A percentile compares a stretch with the other conserved stretches of the same genome.
These are phyloP conservation scores for Ophiognomonia clavigignenti-juglandacearum DNA, from an alignment of 2,329 filamentous ascomycete genomes.

Conservation along the genomic window DNA sequence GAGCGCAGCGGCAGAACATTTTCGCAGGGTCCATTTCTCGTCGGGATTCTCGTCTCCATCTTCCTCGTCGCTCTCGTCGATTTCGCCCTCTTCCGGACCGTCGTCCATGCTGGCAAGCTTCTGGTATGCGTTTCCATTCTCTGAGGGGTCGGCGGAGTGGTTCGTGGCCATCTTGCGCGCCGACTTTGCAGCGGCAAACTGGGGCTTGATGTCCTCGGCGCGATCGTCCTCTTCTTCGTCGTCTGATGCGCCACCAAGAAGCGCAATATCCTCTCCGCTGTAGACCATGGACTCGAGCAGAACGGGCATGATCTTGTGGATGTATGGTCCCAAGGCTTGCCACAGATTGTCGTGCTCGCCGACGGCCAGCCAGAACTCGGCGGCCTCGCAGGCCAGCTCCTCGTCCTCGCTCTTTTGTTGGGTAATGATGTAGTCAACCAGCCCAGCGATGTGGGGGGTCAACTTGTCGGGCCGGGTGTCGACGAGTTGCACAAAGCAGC, in stretches of 20 bases:
- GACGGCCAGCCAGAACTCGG: constrained; percentile 94
- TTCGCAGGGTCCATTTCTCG: constrained; percentile 90
- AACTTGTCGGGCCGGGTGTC: constrained; percentile 89
- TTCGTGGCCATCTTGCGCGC: constrained; percentile 51
- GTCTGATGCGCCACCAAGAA: constrained; percentile 77
- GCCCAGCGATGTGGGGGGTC: constrained; percentile 75
- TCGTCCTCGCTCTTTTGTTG: constrained; percentile 87
- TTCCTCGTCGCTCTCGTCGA: constrained; percentile 67
- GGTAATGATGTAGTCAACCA: constrained; percentile 88
- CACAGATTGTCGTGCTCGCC: constrained; percentile 82
- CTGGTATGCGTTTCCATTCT: constrained; percentile 51
- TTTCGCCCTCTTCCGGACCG: constrained; percentile 82
- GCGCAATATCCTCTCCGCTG: constrained; percentile 83
- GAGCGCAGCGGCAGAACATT: constrained; percentile 92
- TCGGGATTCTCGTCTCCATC: constrained; percentile 81
- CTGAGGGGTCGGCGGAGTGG: constrained; percentile 43
- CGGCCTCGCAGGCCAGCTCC: constrained; percentile 87
- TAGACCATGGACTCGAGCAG: constrained; percentile 95
- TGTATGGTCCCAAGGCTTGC: constrained; percentile 68
- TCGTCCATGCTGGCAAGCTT: constrained; percentile 60
- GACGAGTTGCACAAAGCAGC: constrained; percentile 86
- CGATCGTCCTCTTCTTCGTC: constrained; percentile 91
- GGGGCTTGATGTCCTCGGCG: constrained; percentile 84
- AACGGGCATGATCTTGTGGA: constrained; percentile 82
- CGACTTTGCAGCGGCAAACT: constrained; percentile 71